These are phyloP conservation scores for Hyphodiscus sp. DNA, from an alignment of 2,329 filamentous ascomycete species.

Conservation along the genomic window DNA sequence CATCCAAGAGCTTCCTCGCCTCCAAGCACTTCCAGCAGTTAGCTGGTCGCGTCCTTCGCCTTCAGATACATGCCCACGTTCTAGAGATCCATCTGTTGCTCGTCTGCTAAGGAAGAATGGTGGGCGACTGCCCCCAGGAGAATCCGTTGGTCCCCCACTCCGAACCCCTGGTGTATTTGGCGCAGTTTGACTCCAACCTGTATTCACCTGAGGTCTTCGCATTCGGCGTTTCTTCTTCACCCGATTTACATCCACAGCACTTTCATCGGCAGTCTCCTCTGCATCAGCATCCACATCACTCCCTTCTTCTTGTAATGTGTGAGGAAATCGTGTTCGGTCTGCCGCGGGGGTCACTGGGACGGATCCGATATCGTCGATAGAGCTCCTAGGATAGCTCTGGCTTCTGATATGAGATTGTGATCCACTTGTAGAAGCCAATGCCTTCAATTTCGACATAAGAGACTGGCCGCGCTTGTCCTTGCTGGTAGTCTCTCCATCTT, in stretches of 20 bases:
- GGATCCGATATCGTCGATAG: conserved; percentile 33
- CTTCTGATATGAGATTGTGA: conserved; percentile 38
- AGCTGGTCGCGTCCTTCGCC: conserved; percentile 65
- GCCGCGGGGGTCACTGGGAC: conserved; percentile 43
- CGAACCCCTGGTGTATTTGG: conserved; percentile 55
- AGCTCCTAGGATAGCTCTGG: conserved; percentile 30
- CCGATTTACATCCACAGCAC: conserved; percentile 38
- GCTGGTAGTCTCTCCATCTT: conserved; percentile 53
- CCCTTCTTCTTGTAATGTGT: conserved; percentile 49
- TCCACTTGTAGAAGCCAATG: conserved; percentile 52
- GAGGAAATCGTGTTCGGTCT: conserved; percentile 42
- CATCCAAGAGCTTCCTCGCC: conserved; percentile 44
- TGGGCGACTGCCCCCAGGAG: conserved; percentile 25
- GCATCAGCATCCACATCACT: conserved; percentile 75
- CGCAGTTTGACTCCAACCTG: conserved; percentile 48
- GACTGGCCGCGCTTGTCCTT: conserved; percentile 58
- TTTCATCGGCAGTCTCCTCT: conserved; percentile 81
- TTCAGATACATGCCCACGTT: conserved; percentile 64
- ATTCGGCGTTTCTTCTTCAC: conserved; percentile 60
- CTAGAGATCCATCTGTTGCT: conserved; percentile 53
- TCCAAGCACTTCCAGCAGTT: conserved; percentile 47
- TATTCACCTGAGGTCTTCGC: conserved; percentile 48
- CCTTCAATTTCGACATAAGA: conserved; percentile 73
- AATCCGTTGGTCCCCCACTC: conserved; percentile 18
- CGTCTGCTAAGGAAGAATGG: conserved; percentile 54